Evolutionary conservation across 192 early-diverging fungal genomes (phyloP), one percentile per base, ranked within the genome.

Genomic region (Podochytrium sp.): DNA sequence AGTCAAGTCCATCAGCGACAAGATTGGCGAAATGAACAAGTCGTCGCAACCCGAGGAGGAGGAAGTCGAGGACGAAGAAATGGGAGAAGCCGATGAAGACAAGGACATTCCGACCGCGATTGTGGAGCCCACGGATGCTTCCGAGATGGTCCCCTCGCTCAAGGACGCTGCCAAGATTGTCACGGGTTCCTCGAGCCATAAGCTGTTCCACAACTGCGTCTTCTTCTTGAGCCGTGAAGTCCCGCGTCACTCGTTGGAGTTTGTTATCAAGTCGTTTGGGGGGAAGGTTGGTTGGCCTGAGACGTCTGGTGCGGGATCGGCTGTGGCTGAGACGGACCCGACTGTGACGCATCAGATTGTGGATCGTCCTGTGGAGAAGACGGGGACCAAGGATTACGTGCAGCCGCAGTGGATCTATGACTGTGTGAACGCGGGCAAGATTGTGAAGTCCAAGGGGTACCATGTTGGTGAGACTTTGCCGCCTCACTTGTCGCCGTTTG

Each of bases 341-440:
- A 81, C 84, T 16, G 94, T 99, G 73, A 97, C 95, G 0, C 89
- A 95, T 76, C 94, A 97, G 70, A 86, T 98, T 61, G 79, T 85
- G 33, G 97, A 99, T 81, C 90, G 96, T 30, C 95, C 95, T 18
- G 32, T 71, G 6, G 50, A 7, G 16, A 62, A 10, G 47, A 23
- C 16, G 14, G 65, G 65, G 2, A 75, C 66, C 33, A 89, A 95
- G 75, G 83, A 83, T 12, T 97, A 95, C 71, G 83, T 98, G 40
- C 97, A 98, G 81, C 97, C 97, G n/a, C 97, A 99, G 80, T 99
- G 97, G 97, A 85, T 96, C 20, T 95, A 92, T 83, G 97, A 99
- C 78, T 91, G 88, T 74, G 85, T 97, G 65, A 99, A 99, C 64
- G 92, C 93, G 25, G 80, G 86, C 5, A 89, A 91, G 60, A 77